phyloP scores from a whole-genome alignment of 345 rosid genomes.

The Rhizophora apiculata region DNA sequence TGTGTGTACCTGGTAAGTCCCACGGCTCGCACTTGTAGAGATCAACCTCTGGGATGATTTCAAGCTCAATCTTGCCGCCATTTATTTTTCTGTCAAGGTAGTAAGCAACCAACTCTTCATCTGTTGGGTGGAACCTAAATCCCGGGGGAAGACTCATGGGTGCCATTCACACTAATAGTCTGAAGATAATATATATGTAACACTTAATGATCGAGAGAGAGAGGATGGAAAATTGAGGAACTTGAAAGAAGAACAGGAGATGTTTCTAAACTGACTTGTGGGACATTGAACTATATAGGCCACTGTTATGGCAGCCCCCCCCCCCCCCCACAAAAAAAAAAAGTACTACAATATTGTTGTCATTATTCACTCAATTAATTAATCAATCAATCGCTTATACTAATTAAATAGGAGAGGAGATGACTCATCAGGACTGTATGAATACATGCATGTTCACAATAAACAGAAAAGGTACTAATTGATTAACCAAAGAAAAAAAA shows the following conservation, averaged over 20 bases:
- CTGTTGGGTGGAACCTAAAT: conserved; percentile 81
- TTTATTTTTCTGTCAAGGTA: conserved; percentile 65
- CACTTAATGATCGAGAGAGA: background rate
- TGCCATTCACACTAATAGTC: conserved; percentile 34
- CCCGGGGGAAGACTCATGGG: conserved; percentile 84
- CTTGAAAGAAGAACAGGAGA: conserved; percentile 4
- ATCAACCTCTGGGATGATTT: conserved; percentile 75
- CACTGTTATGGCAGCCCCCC: conserved; percentile 17
- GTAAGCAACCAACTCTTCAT: conserved; percentile 75
- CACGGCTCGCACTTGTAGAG: conserved; percentile 81
- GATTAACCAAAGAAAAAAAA: background rate
- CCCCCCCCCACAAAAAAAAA: too few species aligned
- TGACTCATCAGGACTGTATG: too few species aligned
- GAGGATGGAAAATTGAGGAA: conserved; percentile 2
- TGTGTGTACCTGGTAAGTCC: conserved; percentile 64
- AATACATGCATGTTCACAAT: too few species aligned
- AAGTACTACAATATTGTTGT: too few species aligned
- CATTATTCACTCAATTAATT: too few species aligned
- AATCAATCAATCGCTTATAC: too few species aligned
- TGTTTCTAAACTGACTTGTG: conserved; percentile 16
- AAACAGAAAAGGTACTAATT: conserved; percentile 16
- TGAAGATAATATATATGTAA: too few species aligned
- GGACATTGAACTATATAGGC: conserved; percentile 37
- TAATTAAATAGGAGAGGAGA: too few species aligned
- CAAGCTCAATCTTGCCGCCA: conserved; percentile 62